Evolutionary conservation across 352 stramenopile genomes (phyloP).

Genomic region (Globisporangium rhizosaccharum): DNA sequence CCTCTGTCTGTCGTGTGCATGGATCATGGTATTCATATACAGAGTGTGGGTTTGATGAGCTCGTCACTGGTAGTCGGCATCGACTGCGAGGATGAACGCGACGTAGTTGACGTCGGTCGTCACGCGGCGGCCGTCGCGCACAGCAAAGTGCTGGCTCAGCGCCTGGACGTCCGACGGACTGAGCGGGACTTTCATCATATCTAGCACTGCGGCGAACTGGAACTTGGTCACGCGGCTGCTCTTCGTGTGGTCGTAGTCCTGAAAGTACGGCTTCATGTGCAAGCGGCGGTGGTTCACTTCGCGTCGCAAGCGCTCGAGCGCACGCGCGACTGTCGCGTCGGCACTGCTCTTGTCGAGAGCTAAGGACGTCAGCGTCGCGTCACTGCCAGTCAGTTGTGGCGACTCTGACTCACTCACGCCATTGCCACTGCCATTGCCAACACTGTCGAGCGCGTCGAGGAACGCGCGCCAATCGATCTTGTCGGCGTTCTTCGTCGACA

Average conservation of each 20-base stretch:
- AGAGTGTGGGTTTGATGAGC: neutral
- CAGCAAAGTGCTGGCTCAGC: slow-evolving; percentile 45
- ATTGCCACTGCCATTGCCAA: neutral
- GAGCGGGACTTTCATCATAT: slow-evolving; percentile 75
- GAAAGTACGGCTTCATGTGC: slow-evolving; percentile 86
- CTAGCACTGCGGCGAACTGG: slow-evolving; percentile 76
- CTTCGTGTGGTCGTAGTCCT: slow-evolving; percentile 82
- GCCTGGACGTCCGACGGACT: slow-evolving; percentile 44
- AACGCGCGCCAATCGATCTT: slow-evolving; percentile 81
- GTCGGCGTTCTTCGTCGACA: slow-evolving; percentile 50
- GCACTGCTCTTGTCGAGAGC: neutral
- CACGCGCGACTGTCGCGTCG: slow-evolving; percentile 22
- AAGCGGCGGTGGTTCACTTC: slow-evolving; percentile 62
- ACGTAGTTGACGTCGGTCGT: slow-evolving; percentile 80
- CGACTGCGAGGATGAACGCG: slow-evolving; percentile 64
- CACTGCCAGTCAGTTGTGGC: neutral
- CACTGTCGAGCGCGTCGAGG: slow-evolving; percentile 42
- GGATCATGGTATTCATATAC: neutral
- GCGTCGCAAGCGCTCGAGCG: slow-evolving; percentile 40
- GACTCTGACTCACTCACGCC: neutral
- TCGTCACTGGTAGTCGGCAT: slow-evolving; percentile 54
- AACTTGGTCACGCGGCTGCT: slow-evolving; percentile 70
- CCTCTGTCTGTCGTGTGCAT: neutral
- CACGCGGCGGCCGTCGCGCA: slow-evolving; percentile 40
- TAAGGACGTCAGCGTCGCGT: neutral